phyloP scores from a whole-genome alignment of 2,329 filamentous ascomycete species.

The Diaporthe vaccinii region DNA sequence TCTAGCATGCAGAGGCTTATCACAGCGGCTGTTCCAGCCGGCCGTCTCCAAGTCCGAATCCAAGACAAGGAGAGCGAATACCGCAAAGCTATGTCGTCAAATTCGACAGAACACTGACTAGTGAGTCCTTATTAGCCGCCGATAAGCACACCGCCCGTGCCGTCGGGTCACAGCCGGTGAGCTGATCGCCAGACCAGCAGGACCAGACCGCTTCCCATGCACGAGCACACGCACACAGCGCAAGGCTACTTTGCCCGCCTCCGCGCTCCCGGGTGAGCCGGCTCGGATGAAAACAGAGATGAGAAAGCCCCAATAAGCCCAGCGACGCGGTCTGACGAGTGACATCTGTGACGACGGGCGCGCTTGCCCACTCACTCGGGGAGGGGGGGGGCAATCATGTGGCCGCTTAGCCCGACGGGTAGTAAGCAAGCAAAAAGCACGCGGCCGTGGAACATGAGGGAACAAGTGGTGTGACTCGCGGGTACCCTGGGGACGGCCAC shows the following conservation, averaged over 20 bases:
- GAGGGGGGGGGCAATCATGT: neutral
- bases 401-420: conserved; percentile 7
- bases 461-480: neutral
- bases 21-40: neutral
- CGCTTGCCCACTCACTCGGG: neutral
- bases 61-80: too few species aligned
- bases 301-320: neutral
- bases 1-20: neutral
- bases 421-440: conserved; percentile 11
- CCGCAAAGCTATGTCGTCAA: too few species aligned
- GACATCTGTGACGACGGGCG: neutral
- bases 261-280: conserved; percentile 1
- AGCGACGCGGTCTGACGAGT: neutral
- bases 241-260: neutral
- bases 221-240: neutral
- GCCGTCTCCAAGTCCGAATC: neutral
- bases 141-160: neutral
- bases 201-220: neutral
- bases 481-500: too few species aligned
- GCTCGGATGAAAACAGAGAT: neutral
- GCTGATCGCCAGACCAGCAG: neutral
- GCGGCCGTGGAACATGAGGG: conserved; percentile 21
- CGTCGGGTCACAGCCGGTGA: neutral
- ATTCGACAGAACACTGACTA: too few species aligned
- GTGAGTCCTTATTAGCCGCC: neutral